phyloP scores from a whole-genome alignment of 352 stramenopile species.

The Phytophthora citricola region DNA sequence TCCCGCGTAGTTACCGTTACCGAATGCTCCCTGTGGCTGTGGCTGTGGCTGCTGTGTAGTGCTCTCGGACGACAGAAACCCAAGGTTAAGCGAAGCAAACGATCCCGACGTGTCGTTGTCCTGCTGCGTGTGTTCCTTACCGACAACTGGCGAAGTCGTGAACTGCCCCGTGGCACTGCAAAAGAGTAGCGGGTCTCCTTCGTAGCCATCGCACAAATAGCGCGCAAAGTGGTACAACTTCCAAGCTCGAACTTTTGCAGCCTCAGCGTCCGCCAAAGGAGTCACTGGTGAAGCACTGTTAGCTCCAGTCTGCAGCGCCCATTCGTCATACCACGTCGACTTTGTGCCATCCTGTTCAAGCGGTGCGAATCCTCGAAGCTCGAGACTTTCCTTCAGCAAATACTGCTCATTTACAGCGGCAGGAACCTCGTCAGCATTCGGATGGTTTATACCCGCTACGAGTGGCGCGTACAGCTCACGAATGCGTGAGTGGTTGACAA shows the following conservation, averaged over 20 bases:
- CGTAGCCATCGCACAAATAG: slow-evolving; percentile 66
- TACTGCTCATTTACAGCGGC: slow-evolving; percentile 43
- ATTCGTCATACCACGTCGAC: slow-evolving; percentile 31
- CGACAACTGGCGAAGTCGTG: slow-evolving; percentile 29
- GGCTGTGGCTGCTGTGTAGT: slow-evolving; percentile 20
- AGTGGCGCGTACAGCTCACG: slow-evolving; percentile 49
- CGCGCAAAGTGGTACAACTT: slow-evolving; percentile 65
- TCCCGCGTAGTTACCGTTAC: slow-evolving; percentile 5
- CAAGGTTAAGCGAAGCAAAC: slow-evolving; percentile 40
- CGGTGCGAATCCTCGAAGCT: slow-evolving; percentile 74
- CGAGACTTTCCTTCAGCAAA: slow-evolving; percentile 75
- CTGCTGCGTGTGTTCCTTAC: slow-evolving; percentile 20
- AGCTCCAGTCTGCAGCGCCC: slow-evolving; percentile 32
- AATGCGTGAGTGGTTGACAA: slow-evolving; percentile 65
- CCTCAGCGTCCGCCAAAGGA: slow-evolving; percentile 49
- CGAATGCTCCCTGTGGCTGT: slow-evolving; percentile 13
- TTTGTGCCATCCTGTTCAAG: slow-evolving; percentile 34
- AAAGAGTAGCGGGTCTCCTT: slow-evolving; percentile 69
- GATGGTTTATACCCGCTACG: slow-evolving; percentile 16
- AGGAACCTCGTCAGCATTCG: slow-evolving; percentile 22
- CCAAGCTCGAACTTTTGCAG: slow-evolving; percentile 63
- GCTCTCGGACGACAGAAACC: slow-evolving; percentile 32
- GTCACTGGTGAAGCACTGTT: slow-evolving; percentile 21
- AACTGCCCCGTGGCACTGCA: slow-evolving; percentile 33
- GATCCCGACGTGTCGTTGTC: slow-evolving; percentile 17